A percentile compares a stretch with the other conserved stretches of the same genome.
Conservation (phyloP, 139 green algal species). For the Dunaliella primolecta region DNA sequence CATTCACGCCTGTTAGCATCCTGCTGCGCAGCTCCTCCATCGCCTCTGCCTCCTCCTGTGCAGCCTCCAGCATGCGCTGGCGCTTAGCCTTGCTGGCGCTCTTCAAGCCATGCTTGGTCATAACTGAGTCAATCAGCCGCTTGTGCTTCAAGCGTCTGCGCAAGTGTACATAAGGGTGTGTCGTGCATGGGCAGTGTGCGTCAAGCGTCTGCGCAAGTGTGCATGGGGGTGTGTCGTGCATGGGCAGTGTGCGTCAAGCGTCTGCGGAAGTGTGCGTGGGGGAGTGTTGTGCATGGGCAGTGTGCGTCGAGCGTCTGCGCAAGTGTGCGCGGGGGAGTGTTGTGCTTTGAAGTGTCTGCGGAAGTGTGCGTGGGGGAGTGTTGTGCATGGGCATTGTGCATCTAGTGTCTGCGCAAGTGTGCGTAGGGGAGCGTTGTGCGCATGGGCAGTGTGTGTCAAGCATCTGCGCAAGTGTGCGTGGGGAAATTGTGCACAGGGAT, state of each 20-base stretch:
- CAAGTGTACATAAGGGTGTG: neutral
- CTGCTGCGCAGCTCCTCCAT: constrained; percentile 47
- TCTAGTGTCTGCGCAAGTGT: constrained; percentile 26
- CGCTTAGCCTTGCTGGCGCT: constrained; percentile 47
- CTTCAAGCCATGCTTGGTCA: constrained; percentile 85
- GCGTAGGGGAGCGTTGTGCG: neutral
- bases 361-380: neutral
- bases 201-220: neutral
- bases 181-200: neutral
- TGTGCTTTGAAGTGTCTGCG: neutral
- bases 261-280: neutral
- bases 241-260: neutral
- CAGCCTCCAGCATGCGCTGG: constrained; percentile 41
- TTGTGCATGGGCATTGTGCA: constrained; percentile 39
- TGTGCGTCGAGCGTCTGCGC: neutral
- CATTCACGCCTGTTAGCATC: constrained; percentile 25
- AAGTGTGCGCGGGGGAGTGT: neutral
- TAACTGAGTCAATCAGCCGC: constrained; percentile 61
- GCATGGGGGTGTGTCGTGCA: neutral
- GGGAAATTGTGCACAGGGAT: neutral
- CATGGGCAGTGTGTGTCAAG: neutral
- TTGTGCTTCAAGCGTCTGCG: constrained; percentile 45
- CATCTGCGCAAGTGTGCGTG: neutral
- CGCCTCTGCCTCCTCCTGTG: constrained; percentile 78
- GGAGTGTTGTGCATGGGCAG: neutral